Conservation (phyloP, 225 moss, liverwort and hornwort species). For the Neckera pumila region DNA sequence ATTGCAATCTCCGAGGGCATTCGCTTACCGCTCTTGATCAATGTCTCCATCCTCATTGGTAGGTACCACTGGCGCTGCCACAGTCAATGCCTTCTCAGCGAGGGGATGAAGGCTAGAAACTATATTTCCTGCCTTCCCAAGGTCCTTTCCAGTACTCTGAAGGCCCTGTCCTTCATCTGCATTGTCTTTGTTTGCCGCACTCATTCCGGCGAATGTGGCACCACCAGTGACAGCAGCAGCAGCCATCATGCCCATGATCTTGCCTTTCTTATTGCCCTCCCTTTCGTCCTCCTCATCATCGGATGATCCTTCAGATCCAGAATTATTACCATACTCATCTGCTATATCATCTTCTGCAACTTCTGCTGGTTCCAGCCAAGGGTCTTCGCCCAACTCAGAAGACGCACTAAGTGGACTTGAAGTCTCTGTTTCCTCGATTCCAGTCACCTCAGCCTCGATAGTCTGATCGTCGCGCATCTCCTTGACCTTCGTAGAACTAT, state of each 20-base stretch:
- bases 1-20: background rate
- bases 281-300: background rate
- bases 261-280: constrained; percentile 9
- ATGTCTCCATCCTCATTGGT: constrained; percentile 71
- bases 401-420: background rate
- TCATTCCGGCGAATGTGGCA: constrained; percentile 55
- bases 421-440: background rate
- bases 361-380: background rate
- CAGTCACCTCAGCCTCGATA: constrained; percentile 13
- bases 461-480: constrained; percentile 3
- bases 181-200: constrained; percentile 3
- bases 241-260: constrained; percentile 64
- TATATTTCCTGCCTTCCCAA: constrained; percentile 11
- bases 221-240: constrained; percentile 76
- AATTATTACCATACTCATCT: background rate
- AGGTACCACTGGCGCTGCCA: constrained; percentile 82
- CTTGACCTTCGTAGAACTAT: background rate
- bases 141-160: background rate
- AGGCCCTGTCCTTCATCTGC: background rate
- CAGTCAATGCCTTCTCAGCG: constrained; percentile 72
- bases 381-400: constrained; percentile 1
- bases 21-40: constrained; percentile 67
- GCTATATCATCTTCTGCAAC: background rate
- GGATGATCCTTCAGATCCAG: background rate
- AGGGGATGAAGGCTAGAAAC: constrained; percentile 47